A percentile compares a stretch with the other conserved stretches of the same genome.
Conservation (phyloP, 495 filamentous ascomycete genomes). For the Annulohypoxylon maeteangense region DNA sequence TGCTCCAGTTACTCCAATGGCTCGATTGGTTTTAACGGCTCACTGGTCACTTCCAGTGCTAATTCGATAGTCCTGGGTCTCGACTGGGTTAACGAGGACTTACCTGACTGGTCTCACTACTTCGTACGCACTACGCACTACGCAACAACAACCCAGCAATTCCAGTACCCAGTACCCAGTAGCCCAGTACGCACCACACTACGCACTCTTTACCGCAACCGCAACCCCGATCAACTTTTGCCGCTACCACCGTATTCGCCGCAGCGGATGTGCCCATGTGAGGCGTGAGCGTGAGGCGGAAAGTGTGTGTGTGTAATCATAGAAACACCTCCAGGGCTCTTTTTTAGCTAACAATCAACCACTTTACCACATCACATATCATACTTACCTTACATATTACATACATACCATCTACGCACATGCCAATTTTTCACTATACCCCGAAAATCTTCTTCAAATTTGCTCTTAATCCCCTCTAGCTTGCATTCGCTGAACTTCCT, state of each 20-base stretch:
- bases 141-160: too few relatives aligned
- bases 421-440: slow-evolving; percentile 12
- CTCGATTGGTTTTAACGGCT: slow-evolving; percentile 13
- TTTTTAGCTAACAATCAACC: slow-evolving; percentile 28
- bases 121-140: neutral
- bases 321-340: slow-evolving; percentile 25
- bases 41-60: neutral
- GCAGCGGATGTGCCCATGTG: slow-evolving; percentile 16
- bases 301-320: slow-evolving; percentile 37
- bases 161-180: neutral
- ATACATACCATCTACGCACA: slow-evolving; percentile 5
- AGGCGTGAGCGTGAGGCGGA: slow-evolving; percentile 39
- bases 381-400: slow-evolving; percentile 6
- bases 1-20: slow-evolving; percentile 4
- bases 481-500: slow-evolving; percentile 1
- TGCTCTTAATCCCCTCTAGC: neutral
- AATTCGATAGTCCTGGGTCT: neutral
- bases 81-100: neutral
- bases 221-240: slow-evolving; percentile 36
- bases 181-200: slow-evolving; percentile 1
- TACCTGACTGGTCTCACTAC: slow-evolving; percentile 9
- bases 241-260: slow-evolving; percentile 43
- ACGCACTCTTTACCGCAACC: slow-evolving; percentile 28
- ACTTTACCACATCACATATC: slow-evolving; percentile 23
- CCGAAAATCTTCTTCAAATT: slow-evolving; percentile 2